These are phyloP conservation scores for Clarkia xantiana DNA, from an alignment of 345 rosid genomes.

Conservation along the genomic window DNA sequence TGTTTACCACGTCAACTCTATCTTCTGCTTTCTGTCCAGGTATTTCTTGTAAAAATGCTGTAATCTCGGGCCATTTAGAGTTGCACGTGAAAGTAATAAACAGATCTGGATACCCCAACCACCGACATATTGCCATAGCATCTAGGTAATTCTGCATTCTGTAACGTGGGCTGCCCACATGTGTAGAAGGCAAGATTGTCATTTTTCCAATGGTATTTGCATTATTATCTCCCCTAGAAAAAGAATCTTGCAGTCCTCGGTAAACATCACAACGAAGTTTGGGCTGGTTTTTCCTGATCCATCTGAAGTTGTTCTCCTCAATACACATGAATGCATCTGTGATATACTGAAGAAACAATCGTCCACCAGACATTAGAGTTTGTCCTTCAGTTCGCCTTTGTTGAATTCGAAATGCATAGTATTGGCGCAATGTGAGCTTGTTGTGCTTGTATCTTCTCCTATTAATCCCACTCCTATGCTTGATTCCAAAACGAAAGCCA, in stretches of 20 bases:
- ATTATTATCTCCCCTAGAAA: neutral
- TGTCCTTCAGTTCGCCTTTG: too few species aligned
- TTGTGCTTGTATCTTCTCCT: too few species aligned
- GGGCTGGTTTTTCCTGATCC: neutral
- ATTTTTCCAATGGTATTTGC: neutral
- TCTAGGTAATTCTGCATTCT: slow-evolving; percentile 4
- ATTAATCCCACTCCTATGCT: too few species aligned
- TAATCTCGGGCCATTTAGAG: slow-evolving; percentile 5
- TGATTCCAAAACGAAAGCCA: too few species aligned
- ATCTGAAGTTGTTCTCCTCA: neutral
- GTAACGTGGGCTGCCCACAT: neutral
- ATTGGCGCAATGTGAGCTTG: too few species aligned
- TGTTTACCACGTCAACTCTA: neutral
- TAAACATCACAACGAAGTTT: neutral
- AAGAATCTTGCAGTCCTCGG: neutral
- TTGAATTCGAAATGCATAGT: too few species aligned
- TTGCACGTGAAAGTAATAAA: slow-evolving; percentile 10
- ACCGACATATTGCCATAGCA: neutral
- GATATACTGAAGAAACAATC: slow-evolving; percentile 2
- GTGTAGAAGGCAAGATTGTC: neutral
- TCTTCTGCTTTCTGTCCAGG: neutral
- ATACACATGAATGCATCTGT: slow-evolving; percentile 4
- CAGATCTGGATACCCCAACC: neutral
- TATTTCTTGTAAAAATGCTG: neutral
- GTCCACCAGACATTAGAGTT: neutral